Percentiles rank a stretch among this genome's conserved stretches.
These are phyloP conservation scores for Euphorbia neoarborescens DNA, from an alignment of 441 rosid genomes.

Conservation along the genomic window DNA sequence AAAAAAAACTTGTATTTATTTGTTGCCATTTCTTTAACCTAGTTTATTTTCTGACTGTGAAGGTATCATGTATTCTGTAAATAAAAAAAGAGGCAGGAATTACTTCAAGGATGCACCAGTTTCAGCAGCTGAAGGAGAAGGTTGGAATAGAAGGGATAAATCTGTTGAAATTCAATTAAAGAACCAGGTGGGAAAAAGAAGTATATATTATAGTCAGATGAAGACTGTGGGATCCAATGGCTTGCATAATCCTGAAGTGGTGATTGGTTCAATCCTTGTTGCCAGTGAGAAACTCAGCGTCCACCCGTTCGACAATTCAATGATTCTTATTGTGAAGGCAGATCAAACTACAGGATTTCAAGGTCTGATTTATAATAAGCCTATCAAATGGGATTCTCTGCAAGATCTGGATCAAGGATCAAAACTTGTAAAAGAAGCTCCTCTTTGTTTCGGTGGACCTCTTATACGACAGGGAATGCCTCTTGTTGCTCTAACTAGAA, in stretches of 20 bases:
- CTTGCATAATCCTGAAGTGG: constrained; percentile 32
- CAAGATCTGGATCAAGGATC: constrained; percentile 43
- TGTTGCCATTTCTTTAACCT: too few species aligned
- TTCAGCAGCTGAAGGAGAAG: constrained; percentile 18
- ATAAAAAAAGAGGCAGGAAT: constrained; percentile 31
- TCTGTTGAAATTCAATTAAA: constrained; percentile 48
- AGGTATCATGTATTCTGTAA: constrained; percentile 46
- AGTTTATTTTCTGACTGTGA: neutral
- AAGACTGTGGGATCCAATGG: constrained; percentile 25
- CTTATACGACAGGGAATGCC: constrained; percentile 50
- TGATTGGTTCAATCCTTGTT: constrained; percentile 51
- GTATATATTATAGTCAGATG: constrained; percentile 19
- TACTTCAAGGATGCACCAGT: constrained; percentile 24
- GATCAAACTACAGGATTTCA: constrained; percentile 46
- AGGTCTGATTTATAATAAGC: constrained; percentile 80
- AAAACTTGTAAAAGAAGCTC: constrained; percentile 57
- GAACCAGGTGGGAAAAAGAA: constrained; percentile 30
- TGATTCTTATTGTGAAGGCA: constrained; percentile 58
- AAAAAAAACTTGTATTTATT: neutral
- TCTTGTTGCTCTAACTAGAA: constrained; percentile 53
- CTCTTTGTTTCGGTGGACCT: constrained; percentile 74
- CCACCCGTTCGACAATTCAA: constrained; percentile 62
- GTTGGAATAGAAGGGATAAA: constrained; percentile 28
- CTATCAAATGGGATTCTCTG: constrained; percentile 57
- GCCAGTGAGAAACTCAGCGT: constrained; percentile 52